Conservation (phyloP, 2,329 filamentous ascomycete species). For the Talaromyces amestolkiae region DNA sequence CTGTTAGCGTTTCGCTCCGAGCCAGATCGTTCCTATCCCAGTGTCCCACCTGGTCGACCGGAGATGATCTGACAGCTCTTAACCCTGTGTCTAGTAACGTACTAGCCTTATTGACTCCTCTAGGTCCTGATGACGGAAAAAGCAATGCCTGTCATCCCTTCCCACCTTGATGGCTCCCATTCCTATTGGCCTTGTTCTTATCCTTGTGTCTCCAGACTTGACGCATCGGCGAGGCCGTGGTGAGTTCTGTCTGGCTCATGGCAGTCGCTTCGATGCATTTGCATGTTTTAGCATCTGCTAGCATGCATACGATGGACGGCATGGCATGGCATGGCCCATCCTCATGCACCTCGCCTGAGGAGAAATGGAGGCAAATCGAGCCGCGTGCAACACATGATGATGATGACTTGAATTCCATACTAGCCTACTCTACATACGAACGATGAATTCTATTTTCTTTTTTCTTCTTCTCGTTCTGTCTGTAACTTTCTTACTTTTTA, state of each 20-base stretch:
- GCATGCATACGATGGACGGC: not conserved
- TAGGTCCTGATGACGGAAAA: not conserved
- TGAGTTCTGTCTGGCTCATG: conserved; percentile 9
- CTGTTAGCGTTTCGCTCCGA: not conserved
- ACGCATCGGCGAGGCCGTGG: conserved; percentile 14
- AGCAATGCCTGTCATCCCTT: conserved; percentile 1
- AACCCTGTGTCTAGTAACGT: not conserved
- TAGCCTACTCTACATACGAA: not conserved
- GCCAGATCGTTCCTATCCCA: not conserved
- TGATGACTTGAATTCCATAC: not conserved
- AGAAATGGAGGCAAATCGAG: conserved; percentile 11
- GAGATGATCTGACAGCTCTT: not conserved
- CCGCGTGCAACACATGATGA: conserved; percentile 10
- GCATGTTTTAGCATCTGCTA: not conserved
- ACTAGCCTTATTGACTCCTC: not conserved
- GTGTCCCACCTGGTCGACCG: not conserved
- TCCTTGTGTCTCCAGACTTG: conserved; percentile 8
- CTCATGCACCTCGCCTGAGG: conserved; percentile 1
- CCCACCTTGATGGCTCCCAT: conserved; percentile 12
- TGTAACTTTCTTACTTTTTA: not conserved
- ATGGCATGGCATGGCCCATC: not conserved
- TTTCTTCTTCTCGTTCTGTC: not conserved
- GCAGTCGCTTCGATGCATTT: conserved; percentile 8
- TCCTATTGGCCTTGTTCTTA: conserved; percentile 9
- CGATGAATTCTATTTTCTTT: not conserved